A percentile compares a stretch with the other conserved stretches of the same genome.
phyloP scores from a whole-genome alignment of 495 filamentous ascomycete species.

The Lasiosphaeris hirsuta region DNA sequence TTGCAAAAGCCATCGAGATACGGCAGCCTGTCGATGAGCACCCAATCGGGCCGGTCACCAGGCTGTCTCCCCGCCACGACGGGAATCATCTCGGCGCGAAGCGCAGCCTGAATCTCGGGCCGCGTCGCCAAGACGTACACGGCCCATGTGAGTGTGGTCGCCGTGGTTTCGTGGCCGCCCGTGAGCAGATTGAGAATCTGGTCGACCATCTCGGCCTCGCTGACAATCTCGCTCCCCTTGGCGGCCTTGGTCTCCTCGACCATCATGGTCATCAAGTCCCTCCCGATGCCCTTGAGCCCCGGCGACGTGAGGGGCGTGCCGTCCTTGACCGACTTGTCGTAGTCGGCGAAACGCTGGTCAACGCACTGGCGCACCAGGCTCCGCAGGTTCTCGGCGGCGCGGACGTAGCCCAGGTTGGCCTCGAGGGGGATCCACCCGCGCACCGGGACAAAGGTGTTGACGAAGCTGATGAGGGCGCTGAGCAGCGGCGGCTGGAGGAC shows the following conservation, averaged over 20 bases:
- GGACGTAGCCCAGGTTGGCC: conserved; percentile 22
- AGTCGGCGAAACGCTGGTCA: conserved; percentile 20
- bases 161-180: conserved; percentile 3
- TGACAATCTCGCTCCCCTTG: neutral
- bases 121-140: neutral
- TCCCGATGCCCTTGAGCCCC: neutral
- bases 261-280: conserved; percentile 24
- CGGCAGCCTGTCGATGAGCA: conserved; percentile 65
- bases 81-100: conserved; percentile 66
- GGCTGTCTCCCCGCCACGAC: conserved; percentile 37
- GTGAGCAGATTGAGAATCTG: conserved; percentile 25
- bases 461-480: conserved; percentile 26
- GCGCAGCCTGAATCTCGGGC: conserved; percentile 4
- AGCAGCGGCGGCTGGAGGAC: conserved; percentile 25
- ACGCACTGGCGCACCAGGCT: conserved; percentile 15
- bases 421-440: conserved; percentile 22
- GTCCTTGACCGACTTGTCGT: conserved; percentile 10
- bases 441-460: conserved; percentile 24
- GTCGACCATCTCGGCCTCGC: conserved; percentile 6
- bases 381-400: conserved; percentile 14
- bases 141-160: neutral
- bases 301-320: neutral
- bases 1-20: conserved; percentile 76
- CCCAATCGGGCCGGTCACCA: conserved; percentile 59
- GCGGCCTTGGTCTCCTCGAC: conserved; percentile 14